These are phyloP conservation scores for Penicillium sp. DNA, from an alignment of 2,329 filamentous ascomycete genomes.

Conservation along the genomic window DNA sequence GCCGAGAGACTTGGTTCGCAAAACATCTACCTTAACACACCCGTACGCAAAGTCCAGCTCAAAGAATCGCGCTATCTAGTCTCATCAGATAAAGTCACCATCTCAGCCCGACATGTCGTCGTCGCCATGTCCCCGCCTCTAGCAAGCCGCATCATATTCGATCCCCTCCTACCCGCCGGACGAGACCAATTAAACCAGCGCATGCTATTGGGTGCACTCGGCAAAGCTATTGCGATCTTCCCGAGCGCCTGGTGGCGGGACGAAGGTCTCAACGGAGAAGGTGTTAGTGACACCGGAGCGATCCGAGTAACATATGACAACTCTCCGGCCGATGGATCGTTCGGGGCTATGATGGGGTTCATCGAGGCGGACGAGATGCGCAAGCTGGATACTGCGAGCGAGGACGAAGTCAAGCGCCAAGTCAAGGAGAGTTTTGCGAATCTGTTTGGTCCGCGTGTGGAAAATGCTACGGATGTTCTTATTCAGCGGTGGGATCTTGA, in stretches of 20 bases:
- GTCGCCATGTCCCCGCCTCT: conserved; percentile 5
- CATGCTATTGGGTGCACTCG: conserved; percentile 16
- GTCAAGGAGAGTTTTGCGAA: conserved; percentile 10
- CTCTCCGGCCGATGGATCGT: conserved; percentile 20
- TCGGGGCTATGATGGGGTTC: conserved; percentile 30
- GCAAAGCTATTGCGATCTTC: conserved; percentile 15
- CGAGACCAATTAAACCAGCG: conserved; percentile 17
- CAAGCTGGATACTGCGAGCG: conserved; percentile 18
- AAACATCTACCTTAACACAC: conserved; percentile 1
- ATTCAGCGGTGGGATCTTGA: conserved; percentile 29
- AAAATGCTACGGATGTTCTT: conserved; percentile 21
- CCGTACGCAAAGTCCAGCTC: conserved; percentile 1
- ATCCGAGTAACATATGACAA: conserved; percentile 26
- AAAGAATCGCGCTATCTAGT: neutral
- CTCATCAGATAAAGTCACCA: neutral
- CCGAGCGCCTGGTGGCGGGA: conserved; percentile 23
- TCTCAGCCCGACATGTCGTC: conserved; percentile 5
- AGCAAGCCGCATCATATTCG: neutral
- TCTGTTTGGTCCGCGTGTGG: conserved; percentile 1
- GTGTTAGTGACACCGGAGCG: conserved; percentile 15
- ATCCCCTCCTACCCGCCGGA: neutral
- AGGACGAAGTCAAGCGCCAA: conserved; percentile 18
- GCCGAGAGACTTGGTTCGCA: neutral
- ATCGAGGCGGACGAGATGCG: conserved; percentile 29
- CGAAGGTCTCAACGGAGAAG: conserved; percentile 23